phyloP scores from a whole-genome alignment of 495 filamentous ascomycete genomes.

The Aspergillus olivimuriae region DNA sequence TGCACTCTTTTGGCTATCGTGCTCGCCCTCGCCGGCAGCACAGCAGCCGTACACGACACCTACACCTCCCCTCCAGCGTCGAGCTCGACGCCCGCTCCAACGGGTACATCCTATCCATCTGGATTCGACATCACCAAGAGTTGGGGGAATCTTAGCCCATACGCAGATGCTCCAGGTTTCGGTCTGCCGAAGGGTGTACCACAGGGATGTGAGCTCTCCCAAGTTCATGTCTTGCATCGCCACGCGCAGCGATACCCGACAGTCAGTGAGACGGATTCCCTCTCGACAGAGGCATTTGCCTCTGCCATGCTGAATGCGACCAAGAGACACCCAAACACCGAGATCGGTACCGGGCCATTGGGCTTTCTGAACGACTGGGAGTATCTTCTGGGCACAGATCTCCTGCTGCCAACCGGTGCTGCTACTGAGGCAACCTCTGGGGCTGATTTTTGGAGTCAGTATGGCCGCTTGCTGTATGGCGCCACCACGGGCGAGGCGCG shows the following conservation, averaged over 20 bases:
- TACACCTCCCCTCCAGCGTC: slow-evolving; percentile 24
- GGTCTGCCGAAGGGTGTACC: slow-evolving; percentile 42
- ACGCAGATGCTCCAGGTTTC: slow-evolving; percentile 36
- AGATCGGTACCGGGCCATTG: slow-evolving; percentile 37
- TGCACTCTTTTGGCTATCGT: too few species aligned
- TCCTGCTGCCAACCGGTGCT: slow-evolving; percentile 42
- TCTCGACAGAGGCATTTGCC: slow-evolving; percentile 37
- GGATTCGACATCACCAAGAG: slow-evolving; percentile 30
- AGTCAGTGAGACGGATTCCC: slow-evolving; percentile 30
- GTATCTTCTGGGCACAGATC: slow-evolving; percentile 37
- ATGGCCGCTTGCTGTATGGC: slow-evolving; percentile 45
- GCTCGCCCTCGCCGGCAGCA: too few species aligned
- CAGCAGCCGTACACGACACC: slow-evolving; percentile 29
- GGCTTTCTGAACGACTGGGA: slow-evolving; percentile 45
- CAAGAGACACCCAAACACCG: slow-evolving; percentile 21
- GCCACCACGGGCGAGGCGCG: slow-evolving; percentile 31
- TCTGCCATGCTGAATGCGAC: slow-evolving; percentile 35
- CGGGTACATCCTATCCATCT: slow-evolving; percentile 22
- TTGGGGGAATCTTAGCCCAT: slow-evolving; percentile 45
- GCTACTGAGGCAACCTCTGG: slow-evolving; percentile 45
- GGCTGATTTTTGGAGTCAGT: slow-evolving; percentile 46
- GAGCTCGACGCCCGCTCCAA: slow-evolving; percentile 23
- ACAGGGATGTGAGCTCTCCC: slow-evolving; percentile 45
- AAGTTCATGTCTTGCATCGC: slow-evolving; percentile 45
- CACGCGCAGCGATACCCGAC: slow-evolving; percentile 49